Evolutionary conservation across 352 stramenopile genomes (phyloP).

Genomic region (Phytophthora megakarya): DNA sequence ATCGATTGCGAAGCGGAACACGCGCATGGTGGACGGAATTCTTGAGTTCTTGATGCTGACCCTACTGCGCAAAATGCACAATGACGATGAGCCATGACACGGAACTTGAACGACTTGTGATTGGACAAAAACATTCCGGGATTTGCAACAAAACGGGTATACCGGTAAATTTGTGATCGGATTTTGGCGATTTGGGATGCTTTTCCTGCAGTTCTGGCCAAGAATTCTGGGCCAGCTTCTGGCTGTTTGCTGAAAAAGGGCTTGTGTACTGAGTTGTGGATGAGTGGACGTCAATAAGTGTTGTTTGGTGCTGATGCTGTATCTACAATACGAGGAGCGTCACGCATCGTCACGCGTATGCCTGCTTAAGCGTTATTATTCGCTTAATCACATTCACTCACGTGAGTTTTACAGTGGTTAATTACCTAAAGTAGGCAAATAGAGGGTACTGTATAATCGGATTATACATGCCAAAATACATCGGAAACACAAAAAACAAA

Average conservation of each 20-base stretch:
- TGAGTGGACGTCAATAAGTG: not conserved
- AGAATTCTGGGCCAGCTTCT: no score
- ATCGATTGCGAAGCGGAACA: slow-evolving; percentile 97
- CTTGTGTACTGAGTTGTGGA: not conserved
- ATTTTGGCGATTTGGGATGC: not conserved
- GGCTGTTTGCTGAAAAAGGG: not conserved
- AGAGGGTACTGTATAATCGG: no score
- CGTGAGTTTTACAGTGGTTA: no score
- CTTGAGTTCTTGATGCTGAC: not conserved
- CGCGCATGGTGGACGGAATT: slow-evolving; percentile 32
- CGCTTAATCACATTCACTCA: no score
- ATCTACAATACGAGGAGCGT: no score
- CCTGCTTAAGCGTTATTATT: no score
- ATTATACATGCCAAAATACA: no score
- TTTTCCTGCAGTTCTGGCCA: not conserved
- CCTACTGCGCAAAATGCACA: slow-evolving; percentile 17
- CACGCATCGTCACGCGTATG: no score
- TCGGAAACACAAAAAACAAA: no score
- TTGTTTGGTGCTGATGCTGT: no score
- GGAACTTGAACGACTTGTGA: slow-evolving; percentile 8
- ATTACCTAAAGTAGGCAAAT: no score
- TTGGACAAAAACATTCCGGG: slow-evolving; percentile 2
- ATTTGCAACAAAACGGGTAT: not conserved
- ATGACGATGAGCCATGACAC: not conserved
- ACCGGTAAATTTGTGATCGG: not conserved